Evolutionary conservation across 2,329 filamentous ascomycete genomes (phyloP).

Genomic region (Hypoxylon sp.): DNA sequence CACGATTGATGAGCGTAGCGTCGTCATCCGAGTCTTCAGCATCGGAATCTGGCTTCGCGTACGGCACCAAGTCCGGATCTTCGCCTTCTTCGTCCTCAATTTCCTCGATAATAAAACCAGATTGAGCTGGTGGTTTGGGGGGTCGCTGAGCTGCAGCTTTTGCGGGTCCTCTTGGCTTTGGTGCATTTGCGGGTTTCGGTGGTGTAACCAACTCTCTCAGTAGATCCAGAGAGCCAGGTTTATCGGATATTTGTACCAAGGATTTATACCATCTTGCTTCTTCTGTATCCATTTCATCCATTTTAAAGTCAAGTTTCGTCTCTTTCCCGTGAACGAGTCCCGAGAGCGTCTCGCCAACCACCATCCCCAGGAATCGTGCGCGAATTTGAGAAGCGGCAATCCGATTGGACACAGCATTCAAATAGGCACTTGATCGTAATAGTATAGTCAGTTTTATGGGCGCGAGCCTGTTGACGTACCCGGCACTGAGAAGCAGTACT

Average conservation of each 20-base stretch:
- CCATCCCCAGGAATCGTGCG: constrained; percentile 88
- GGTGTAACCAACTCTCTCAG: constrained; percentile 56
- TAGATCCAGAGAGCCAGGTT: constrained; percentile 69
- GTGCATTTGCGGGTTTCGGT: constrained; percentile 45
- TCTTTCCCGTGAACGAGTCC: constrained; percentile 76
- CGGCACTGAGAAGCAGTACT: constrained; percentile 80
- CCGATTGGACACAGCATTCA: constrained; percentile 86
- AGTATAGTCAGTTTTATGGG: constrained; percentile 77
- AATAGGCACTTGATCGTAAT: constrained; percentile 79
- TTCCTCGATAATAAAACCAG: constrained; percentile 74
- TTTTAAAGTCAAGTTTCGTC: constrained; percentile 84
- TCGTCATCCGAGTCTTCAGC: constrained; percentile 94
- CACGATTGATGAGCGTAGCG: constrained; percentile 84
- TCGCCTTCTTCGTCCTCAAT: constrained; percentile 71
- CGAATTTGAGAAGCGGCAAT: constrained; percentile 81
- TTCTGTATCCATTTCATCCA: constrained; percentile 80
- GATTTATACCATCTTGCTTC: constrained; percentile 83
- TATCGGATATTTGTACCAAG: constrained; percentile 74
- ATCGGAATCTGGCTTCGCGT: constrained; percentile 89
- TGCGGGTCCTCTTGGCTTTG: constrained; percentile 48
- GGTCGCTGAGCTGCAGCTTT: constrained; percentile 43
- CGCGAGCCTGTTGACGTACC: constrained; percentile 78
- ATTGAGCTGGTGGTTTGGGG: constrained; percentile 54
- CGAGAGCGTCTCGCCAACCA: constrained; percentile 81
- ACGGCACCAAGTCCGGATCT: constrained; percentile 79